phyloP scores from a whole-genome alignment of 2,329 filamentous ascomycete genomes.

The Sphaceloma murrayae region DNA sequence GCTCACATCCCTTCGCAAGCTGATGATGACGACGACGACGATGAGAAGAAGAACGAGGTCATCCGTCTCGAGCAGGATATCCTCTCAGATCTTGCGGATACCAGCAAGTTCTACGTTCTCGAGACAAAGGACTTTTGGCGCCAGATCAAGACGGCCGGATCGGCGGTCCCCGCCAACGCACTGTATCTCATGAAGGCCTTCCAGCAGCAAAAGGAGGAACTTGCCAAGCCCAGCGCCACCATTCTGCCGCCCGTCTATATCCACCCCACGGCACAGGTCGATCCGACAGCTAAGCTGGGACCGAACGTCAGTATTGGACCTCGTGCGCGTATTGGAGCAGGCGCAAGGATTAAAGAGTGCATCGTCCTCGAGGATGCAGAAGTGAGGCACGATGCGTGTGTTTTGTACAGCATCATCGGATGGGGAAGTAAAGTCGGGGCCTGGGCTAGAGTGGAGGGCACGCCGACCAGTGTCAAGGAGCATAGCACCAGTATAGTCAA shows the following conservation, averaged over 20 bases:
- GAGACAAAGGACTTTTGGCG: constrained; percentile 99
- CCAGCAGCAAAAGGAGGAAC: constrained; percentile 71
- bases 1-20: constrained; percentile 45
- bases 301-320: constrained; percentile 95
- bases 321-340: constrained; percentile 73
- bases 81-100: constrained; percentile 87
- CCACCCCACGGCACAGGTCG: constrained; percentile 80
- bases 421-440: constrained; percentile 93
- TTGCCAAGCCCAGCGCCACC: constrained; percentile 72
- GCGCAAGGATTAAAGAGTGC: constrained; percentile 86
- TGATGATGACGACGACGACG: constrained; percentile 60
- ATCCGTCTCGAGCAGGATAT: constrained; percentile 96
- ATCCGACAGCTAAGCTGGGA: constrained; percentile 90
- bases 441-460: constrained; percentile 97
- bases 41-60: constrained; percentile 68
- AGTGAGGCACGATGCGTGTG: constrained; percentile 92
- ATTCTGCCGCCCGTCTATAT: constrained; percentile 92
- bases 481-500: constrained; percentile 93
- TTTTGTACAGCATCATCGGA: constrained; percentile 91
- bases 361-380: constrained; percentile 92
- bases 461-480: constrained; percentile 74
- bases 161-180: constrained; percentile 90
- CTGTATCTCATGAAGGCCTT: constrained; percentile 91
- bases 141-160: constrained; percentile 98
- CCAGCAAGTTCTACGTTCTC: constrained; percentile 94